Evolutionary conservation across 2,329 filamentous ascomycete genomes (phyloP).

Genomic region (Rhinocladiella similis): DNA sequence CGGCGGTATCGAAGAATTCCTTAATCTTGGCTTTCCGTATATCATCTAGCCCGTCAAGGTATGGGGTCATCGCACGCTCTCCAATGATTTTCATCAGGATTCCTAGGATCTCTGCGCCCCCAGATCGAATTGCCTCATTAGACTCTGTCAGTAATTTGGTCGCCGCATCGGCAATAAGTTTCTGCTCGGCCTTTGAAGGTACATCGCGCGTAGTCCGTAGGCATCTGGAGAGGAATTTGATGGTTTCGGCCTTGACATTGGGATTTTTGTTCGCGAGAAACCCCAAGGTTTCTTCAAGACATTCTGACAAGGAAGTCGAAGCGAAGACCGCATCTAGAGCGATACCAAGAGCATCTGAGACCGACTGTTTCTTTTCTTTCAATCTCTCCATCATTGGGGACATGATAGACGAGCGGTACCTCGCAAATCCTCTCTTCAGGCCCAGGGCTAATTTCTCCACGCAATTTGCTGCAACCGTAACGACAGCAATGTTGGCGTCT

Average conservation of each 20-base stretch:
- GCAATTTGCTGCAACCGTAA: slow-evolving; percentile 89
- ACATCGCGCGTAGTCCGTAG: slow-evolving; percentile 80
- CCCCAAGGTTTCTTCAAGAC: slow-evolving; percentile 84
- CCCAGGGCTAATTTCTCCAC: slow-evolving; percentile 88
- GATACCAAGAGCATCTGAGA: slow-evolving; percentile 82
- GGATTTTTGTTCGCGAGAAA: slow-evolving; percentile 94
- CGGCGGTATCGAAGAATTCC: slow-evolving; percentile 79
- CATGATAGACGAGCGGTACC: slow-evolving; percentile 79
- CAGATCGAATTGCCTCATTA: slow-evolving; percentile 79
- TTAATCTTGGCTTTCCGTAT: slow-evolving; percentile 95
- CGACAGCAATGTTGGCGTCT: slow-evolving; percentile 94
- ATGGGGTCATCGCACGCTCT: slow-evolving; percentile 89
- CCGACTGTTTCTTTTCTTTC: slow-evolving; percentile 93
- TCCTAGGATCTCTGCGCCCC: slow-evolving; percentile 87
- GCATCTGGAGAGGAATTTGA: slow-evolving; percentile 89
- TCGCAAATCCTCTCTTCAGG: slow-evolving; percentile 72
- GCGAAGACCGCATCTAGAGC: slow-evolving; percentile 74
- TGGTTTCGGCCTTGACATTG: slow-evolving; percentile 92
- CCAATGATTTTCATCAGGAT: slow-evolving; percentile 99
- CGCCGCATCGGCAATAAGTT: slow-evolving; percentile 78
- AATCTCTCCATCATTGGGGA: slow-evolving; percentile 89
- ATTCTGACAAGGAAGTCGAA: slow-evolving; percentile 74
- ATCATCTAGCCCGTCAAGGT: slow-evolving; percentile 89
- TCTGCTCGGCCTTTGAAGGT: slow-evolving; percentile 80
- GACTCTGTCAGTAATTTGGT: slow-evolving; percentile 92